A percentile compares a stretch with the other conserved stretches of the same genome.
Conservation (phyloP, 164 flowering plant genomes). For the Stephania yunnanensis region DNA sequence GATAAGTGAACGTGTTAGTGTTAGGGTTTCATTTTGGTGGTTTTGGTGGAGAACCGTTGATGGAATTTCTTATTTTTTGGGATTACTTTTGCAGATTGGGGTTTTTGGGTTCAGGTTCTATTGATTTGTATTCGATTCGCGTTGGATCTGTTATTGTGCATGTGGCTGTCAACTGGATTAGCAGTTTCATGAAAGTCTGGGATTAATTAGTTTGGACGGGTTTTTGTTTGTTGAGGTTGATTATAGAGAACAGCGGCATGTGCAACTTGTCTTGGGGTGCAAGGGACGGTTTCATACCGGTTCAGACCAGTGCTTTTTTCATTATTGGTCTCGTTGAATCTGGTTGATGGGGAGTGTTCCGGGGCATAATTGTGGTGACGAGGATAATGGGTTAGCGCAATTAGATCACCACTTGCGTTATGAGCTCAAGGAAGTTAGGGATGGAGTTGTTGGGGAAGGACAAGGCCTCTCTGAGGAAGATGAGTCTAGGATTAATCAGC, state of each 20-base stretch:
- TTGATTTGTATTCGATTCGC: background rate
- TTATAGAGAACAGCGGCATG: conserved; percentile 31
- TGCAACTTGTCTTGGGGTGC: conserved; percentile 24
- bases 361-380: conserved; percentile 28
- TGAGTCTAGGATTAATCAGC: conserved; percentile 32
- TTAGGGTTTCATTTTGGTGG: conserved; percentile 2
- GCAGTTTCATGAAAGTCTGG: background rate
- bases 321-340: conserved; percentile 37
- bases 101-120: conserved; percentile 4
- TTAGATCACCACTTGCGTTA: conserved; percentile 21
- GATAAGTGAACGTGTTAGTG: background rate
- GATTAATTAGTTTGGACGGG: conserved; percentile 7
- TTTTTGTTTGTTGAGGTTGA: conserved; percentile 2
- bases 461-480: conserved; percentile 41
- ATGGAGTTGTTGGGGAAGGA: conserved; percentile 39
- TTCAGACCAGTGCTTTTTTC: conserved; percentile 25
- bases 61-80: background rate
- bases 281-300: conserved; percentile 20
- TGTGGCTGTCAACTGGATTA: background rate
- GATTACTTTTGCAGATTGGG: conserved; percentile 9
- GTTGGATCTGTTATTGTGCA: conserved; percentile 10
- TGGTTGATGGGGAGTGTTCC: conserved; percentile 48
- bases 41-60: background rate
- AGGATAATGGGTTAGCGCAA: conserved; percentile 29
- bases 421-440: conserved; percentile 34